phyloP scores from a whole-genome alignment of 208 protist genomes.

The Leptomonas seymouri region DNA sequence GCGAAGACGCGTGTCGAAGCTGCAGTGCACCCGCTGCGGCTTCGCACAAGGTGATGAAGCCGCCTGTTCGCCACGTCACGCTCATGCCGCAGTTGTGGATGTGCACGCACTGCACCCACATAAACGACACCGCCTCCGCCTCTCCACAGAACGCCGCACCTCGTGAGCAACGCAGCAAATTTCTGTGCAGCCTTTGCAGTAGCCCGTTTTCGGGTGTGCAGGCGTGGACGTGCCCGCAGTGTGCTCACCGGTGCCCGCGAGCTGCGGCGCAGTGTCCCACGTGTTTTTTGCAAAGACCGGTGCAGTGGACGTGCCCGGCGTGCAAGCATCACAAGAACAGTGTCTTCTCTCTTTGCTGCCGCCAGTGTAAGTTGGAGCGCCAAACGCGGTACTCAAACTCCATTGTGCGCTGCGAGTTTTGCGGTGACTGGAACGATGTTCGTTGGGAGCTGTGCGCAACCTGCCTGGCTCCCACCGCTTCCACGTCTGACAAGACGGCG shows the following conservation, averaged over 20 bases:
- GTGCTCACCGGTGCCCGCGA: constrained; percentile 61
- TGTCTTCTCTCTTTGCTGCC: constrained; percentile 51
- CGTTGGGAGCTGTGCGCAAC: constrained; percentile 82
- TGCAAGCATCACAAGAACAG: constrained; percentile 48
- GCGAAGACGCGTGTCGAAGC: constrained; percentile 31
- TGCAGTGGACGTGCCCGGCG: constrained; percentile 53
- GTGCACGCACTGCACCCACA: constrained; percentile 51
- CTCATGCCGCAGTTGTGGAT: constrained; percentile 66
- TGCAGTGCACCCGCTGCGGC: constrained; percentile 43
- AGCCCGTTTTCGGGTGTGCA: constrained; percentile 61
- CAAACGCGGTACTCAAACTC: constrained; percentile 35
- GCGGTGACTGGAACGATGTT: constrained; percentile 64
- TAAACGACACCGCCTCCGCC: background rate
- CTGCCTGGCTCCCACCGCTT: constrained; percentile 45
- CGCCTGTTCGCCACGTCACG: constrained; percentile 68
- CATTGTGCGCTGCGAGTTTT: constrained; percentile 46
- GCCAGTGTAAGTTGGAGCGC: constrained; percentile 38
- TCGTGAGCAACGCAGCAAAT: constrained; percentile 38
- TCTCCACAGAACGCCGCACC: background rate
- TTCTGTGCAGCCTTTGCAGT: constrained; percentile 56
- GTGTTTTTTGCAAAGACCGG: constrained; percentile 55
- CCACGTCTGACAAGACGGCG: background rate
- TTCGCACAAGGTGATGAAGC: constrained; percentile 48
- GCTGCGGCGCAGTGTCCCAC: constrained; percentile 65
- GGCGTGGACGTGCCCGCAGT: constrained; percentile 74